Evolutionary conservation across 78 protist species (phyloP).

Genomic region (Diacronema lutheri): DNA sequence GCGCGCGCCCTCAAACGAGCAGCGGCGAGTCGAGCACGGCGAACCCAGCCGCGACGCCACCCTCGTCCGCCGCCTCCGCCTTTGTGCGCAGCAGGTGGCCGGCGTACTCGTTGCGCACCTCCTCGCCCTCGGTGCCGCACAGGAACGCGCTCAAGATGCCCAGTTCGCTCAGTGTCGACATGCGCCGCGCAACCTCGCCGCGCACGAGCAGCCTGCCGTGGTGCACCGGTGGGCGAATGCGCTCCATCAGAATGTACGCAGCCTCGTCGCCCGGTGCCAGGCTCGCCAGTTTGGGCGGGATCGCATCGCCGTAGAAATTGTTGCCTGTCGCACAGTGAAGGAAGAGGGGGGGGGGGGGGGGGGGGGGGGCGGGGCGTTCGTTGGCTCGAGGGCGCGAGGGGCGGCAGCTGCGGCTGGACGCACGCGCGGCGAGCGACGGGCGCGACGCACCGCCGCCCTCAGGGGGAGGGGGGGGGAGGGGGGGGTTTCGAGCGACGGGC

Average conservation of each 20-base stretch:
- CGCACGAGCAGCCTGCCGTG: not conserved
- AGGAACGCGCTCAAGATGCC: constrained; percentile 30
- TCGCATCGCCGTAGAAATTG: constrained; percentile 53
- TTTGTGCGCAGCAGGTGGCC: constrained; percentile 84
- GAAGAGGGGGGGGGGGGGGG: no score
- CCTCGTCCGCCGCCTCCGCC: not conserved
- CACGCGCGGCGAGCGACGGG: no score
- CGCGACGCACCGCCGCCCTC: no score
- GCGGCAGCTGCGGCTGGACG: no score
- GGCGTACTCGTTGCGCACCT: constrained; percentile 35
- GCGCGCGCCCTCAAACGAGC: no score
- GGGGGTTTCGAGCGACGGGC: no score
- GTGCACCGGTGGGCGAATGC: constrained; percentile 38
- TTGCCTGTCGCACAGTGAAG: constrained; percentile 55
- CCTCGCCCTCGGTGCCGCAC: not conserved
- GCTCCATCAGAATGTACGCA: constrained; percentile 83
- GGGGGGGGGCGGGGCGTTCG: no score
- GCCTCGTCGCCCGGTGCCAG: not conserved
- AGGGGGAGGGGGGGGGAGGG: no score
- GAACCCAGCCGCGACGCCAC: no score
- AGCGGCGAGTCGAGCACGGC: no score
- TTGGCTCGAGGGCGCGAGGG: no score
- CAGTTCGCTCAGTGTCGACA: not conserved
- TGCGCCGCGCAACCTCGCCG: not conserved
- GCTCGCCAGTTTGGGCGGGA: not conserved